A percentile compares a stretch with the other conserved stretches of the same genome.
phyloP scores from a whole-genome alignment of 495 filamentous ascomycete species.

The Penicillium antarcticum region DNA sequence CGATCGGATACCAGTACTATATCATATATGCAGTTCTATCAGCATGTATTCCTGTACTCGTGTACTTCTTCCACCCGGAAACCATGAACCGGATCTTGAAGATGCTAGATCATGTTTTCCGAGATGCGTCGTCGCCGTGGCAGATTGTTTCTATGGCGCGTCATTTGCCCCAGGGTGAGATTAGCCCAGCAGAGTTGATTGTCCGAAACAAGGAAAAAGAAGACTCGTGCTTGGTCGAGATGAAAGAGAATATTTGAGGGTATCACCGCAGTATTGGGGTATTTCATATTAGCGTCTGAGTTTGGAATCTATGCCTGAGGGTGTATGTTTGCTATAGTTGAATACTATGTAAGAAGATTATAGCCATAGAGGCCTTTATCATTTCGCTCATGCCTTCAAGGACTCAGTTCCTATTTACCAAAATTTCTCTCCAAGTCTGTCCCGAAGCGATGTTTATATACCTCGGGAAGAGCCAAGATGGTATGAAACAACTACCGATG shows the following conservation, averaged over 20 bases:
- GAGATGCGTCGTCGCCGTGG: neutral
- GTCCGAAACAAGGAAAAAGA: constrained; percentile 6
- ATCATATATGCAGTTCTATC: constrained; percentile 32
- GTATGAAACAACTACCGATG: too few species aligned
- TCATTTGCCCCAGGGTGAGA: too few species aligned
- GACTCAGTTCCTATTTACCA: too few species aligned
- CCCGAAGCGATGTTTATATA: too few species aligned
- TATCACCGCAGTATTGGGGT: neutral
- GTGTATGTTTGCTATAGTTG: neutral
- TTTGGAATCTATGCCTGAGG: too few species aligned
- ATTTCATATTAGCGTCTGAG: too few species aligned
- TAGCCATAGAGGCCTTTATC: too few species aligned
- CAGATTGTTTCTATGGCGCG: neutral
- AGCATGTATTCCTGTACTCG: constrained; percentile 26
- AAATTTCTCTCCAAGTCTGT: too few species aligned
- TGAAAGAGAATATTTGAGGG: constrained; percentile 1
- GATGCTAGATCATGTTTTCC: neutral
- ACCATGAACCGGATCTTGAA: neutral
- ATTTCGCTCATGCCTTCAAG: too few species aligned
- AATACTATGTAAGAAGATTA: neutral
- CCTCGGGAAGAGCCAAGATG: too few species aligned
- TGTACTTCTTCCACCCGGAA: constrained; percentile 63
- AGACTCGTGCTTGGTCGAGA: constrained; percentile 3
- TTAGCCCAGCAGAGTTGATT: neutral
- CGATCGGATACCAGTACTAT: constrained; percentile 13